Evolutionary conservation across 805 yeast genomes (phyloP).

Genomic region (Candida quercuum): DNA sequence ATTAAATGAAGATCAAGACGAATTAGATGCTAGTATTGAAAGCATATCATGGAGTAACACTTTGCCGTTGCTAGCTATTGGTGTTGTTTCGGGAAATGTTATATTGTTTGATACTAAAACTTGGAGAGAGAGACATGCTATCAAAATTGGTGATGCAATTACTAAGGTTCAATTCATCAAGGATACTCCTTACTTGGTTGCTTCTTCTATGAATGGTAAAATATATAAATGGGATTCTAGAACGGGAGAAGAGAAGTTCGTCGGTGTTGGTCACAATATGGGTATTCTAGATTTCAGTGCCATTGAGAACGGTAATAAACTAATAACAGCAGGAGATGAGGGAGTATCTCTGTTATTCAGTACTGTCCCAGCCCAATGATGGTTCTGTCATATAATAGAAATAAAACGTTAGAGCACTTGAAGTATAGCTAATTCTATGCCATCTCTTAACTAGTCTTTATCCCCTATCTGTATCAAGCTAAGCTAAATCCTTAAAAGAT

Average conservation of each 20-base stretch:
- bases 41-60: conserved; percentile 75
- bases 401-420: too few relatives aligned
- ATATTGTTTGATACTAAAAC: conserved; percentile 74
- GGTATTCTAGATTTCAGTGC: conserved; percentile 85
- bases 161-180: conserved; percentile 69
- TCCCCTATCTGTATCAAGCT: too few relatives aligned
- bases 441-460: too few relatives aligned
- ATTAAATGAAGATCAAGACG: conserved; percentile 48
- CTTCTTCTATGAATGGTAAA: conserved; percentile 79
- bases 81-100: conserved; percentile 86
- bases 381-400: too few relatives aligned
- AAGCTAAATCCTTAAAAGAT: too few relatives aligned
- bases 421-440: too few relatives aligned
- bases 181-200: conserved; percentile 55
- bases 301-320: conserved; percentile 56
- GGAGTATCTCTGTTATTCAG: conserved; percentile 71
- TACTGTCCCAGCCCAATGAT: conserved; percentile 4
- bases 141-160: conserved; percentile 73
- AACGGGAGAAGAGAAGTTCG: conserved; percentile 72
- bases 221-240: conserved; percentile 86
- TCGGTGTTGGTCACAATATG: conserved; percentile 88
- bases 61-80: conserved; percentile 70
- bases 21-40: conserved; percentile 66
- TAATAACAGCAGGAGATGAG: conserved; percentile 95
- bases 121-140: conserved; percentile 77